Conservation (phyloP, 2,329 filamentous ascomycete genomes). For the Phoma sp. region DNA sequence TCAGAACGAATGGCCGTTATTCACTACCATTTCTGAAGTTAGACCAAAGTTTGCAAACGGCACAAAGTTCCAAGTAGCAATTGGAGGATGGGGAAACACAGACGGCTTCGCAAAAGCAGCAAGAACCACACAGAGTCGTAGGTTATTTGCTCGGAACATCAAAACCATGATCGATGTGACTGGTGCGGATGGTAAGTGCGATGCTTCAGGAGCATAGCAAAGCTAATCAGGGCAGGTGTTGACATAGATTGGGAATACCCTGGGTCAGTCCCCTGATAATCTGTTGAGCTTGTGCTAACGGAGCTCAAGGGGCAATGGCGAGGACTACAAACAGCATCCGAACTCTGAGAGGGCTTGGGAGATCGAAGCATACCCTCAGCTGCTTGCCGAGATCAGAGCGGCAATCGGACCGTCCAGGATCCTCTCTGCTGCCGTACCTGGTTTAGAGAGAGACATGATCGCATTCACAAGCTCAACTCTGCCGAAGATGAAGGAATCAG, state of each 20-base stretch:
- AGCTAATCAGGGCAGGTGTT: not conserved
- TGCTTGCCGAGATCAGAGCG: slow-evolving; percentile 65
- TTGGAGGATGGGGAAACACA: slow-evolving; percentile 78
- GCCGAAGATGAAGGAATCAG: slow-evolving; percentile 63
- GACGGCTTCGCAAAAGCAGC: slow-evolving; percentile 67
- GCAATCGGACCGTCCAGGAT: slow-evolving; percentile 65
- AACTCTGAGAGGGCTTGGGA: slow-evolving; percentile 66
- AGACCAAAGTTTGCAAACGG: slow-evolving; percentile 55
- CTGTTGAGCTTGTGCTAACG: not conserved
- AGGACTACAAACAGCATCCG: slow-evolving; percentile 68
- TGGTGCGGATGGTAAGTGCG: slow-evolving; percentile 65
- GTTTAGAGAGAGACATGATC: slow-evolving; percentile 63
- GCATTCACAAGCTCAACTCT: slow-evolving; percentile 65
- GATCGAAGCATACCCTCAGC: slow-evolving; percentile 66
- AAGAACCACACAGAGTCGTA: slow-evolving; percentile 58
- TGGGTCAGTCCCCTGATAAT: slow-evolving; percentile 31
- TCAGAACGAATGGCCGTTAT: slow-evolving; percentile 33
- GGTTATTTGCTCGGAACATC: slow-evolving; percentile 68
- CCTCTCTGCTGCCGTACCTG: slow-evolving; percentile 72
- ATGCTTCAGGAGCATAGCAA: not conserved
- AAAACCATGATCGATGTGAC: slow-evolving; percentile 66
- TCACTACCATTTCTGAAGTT: slow-evolving; percentile 32
- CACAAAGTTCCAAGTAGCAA: slow-evolving; percentile 57
- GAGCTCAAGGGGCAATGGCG: slow-evolving; percentile 62
- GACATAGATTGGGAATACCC: slow-evolving; percentile 73